A percentile compares a stretch with the other conserved stretches of the same genome.
Conservation (phyloP, 805 yeast genomes). For the Kluyveromyces nonfermentans region DNA sequence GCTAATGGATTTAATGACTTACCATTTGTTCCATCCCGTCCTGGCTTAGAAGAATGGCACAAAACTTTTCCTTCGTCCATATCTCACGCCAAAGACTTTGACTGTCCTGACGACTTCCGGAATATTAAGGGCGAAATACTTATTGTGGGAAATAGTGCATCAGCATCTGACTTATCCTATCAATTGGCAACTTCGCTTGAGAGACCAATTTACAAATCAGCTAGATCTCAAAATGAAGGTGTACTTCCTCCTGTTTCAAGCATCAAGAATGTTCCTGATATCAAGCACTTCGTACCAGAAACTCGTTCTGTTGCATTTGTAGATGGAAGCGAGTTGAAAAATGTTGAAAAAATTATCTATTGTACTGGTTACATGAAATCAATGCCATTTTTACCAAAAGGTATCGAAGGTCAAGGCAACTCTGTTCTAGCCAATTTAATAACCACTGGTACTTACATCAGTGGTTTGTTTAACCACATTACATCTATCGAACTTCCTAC, state of each 20-base stretch:
- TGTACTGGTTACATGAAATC: slow-evolving; percentile 70
- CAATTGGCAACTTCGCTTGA: slow-evolving; percentile 42
- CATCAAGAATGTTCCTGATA: slow-evolving; percentile 36
- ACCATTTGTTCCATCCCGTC: slow-evolving; percentile 49
- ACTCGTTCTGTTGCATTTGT: slow-evolving; percentile 35
- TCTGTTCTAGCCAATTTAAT: slow-evolving; percentile 27
- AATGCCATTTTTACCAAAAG: slow-evolving; percentile 47
- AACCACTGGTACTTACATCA: slow-evolving; percentile 40
- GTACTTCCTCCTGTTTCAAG: slow-evolving; percentile 38
- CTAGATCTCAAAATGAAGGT: slow-evolving; percentile 34
- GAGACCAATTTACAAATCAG: slow-evolving; percentile 38
- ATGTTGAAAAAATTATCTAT: slow-evolving; percentile 51
- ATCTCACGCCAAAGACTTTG: slow-evolving; percentile 49
- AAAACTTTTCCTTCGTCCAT: slow-evolving; percentile 37
- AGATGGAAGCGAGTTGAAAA: slow-evolving; percentile 38
- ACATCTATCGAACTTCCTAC: slow-evolving; percentile 51
- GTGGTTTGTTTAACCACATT: slow-evolving; percentile 48
- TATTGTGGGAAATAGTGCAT: slow-evolving; percentile 69
- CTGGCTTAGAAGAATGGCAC: slow-evolving; percentile 44
- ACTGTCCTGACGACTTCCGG: slow-evolving; percentile 36
- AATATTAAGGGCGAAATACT: slow-evolving; percentile 36
- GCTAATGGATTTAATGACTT: slow-evolving; percentile 58
- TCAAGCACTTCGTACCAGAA: slow-evolving; percentile 31
- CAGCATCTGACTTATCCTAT: slow-evolving; percentile 64
- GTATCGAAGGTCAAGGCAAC: slow-evolving; percentile 7